Conservation (phyloP, 2,329 filamentous ascomycete genomes). For the Cercospora janseana region DNA sequence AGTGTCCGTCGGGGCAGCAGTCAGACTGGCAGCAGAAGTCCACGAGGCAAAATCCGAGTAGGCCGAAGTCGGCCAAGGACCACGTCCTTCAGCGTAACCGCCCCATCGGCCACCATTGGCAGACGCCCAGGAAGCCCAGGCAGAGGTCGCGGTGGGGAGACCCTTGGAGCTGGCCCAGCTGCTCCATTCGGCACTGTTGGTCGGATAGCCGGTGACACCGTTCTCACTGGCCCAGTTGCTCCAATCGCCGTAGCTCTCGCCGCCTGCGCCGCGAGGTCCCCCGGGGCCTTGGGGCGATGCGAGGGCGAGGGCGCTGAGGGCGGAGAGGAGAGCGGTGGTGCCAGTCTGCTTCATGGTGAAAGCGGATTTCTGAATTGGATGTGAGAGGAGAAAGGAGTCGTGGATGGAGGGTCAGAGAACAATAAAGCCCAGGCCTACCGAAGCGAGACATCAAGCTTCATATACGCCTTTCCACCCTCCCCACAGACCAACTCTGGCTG, state of each 20-base stretch:
- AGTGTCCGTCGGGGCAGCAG: conserved; percentile 31
- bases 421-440: not conserved
- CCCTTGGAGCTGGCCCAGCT: conserved; percentile 26
- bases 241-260: conserved; percentile 18
- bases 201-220: conserved; percentile 23
- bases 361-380: not conserved
- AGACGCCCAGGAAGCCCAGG: conserved; percentile 34
- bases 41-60: conserved; percentile 26
- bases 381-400: not conserved
- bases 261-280: conserved; percentile 9
- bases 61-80: conserved; percentile 19
- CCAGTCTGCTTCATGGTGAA: conserved; percentile 17
- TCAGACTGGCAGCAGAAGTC: conserved; percentile 30
- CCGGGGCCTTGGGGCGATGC: conserved; percentile 19
- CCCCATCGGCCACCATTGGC: conserved; percentile 23
- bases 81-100: conserved; percentile 7
- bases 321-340: conserved; percentile 14
- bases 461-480: not conserved
- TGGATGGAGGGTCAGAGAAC: conserved; percentile 1
- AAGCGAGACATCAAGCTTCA: not conserved
- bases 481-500: too few species aligned
- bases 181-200: conserved; percentile 25
- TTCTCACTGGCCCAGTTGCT: conserved; percentile 21
- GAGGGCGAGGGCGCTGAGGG: conserved; percentile 20
- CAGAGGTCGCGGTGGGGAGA: conserved; percentile 30